Percentiles rank a stretch among this genome's conserved stretches.
These are phyloP conservation scores for Diaporthe humulicola DNA, from an alignment of 2,329 filamentous ascomycete species.

Conservation along the genomic window DNA sequence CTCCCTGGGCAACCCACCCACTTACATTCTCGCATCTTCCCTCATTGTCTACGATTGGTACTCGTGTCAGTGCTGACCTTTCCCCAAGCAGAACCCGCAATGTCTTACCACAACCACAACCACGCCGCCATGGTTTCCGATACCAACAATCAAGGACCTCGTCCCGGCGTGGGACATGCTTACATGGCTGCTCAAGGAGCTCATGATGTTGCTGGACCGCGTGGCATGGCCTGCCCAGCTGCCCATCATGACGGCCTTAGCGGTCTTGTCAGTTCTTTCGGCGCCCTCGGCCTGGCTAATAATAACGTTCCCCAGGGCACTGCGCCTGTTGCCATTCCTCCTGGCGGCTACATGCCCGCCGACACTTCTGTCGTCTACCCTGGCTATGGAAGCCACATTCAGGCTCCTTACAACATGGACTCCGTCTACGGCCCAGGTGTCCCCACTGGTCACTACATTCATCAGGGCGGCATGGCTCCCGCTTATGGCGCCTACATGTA, in stretches of 20 bases:
- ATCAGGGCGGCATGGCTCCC: constrained; percentile 43
- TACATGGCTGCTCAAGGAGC: constrained; percentile 44
- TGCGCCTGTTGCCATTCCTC: constrained; percentile 41
- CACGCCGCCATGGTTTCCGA: constrained; percentile 44
- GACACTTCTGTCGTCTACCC: constrained; percentile 43
- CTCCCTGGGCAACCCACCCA: not conserved
- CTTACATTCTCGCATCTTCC: not conserved
- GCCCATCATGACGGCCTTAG: constrained; percentile 42
- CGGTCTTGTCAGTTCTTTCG: constrained; percentile 42
- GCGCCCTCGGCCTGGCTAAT: constrained; percentile 40
- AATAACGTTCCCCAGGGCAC: constrained; percentile 43
- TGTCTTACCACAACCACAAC: constrained; percentile 45
- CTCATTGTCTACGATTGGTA: not conserved
- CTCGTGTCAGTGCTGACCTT: constrained; percentile 32
- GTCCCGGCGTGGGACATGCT: constrained; percentile 40
- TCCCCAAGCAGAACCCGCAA: constrained; percentile 39
- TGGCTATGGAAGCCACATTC: constrained; percentile 40
- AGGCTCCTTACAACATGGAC: constrained; percentile 40
- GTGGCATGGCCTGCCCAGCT: constrained; percentile 44
- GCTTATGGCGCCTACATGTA: constrained; percentile 53
- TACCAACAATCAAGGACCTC: constrained; percentile 41
- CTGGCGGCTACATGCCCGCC: constrained; percentile 43
- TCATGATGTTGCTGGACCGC: constrained; percentile 43
- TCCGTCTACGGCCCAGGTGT: constrained; percentile 45
- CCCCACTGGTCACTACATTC: constrained; percentile 44